A percentile compares a stretch with the other conserved stretches of the same genome.
These are phyloP conservation scores for Botrytis byssoidea DNA, from an alignment of 2,329 filamentous ascomycete species.

Conservation along the genomic window DNA sequence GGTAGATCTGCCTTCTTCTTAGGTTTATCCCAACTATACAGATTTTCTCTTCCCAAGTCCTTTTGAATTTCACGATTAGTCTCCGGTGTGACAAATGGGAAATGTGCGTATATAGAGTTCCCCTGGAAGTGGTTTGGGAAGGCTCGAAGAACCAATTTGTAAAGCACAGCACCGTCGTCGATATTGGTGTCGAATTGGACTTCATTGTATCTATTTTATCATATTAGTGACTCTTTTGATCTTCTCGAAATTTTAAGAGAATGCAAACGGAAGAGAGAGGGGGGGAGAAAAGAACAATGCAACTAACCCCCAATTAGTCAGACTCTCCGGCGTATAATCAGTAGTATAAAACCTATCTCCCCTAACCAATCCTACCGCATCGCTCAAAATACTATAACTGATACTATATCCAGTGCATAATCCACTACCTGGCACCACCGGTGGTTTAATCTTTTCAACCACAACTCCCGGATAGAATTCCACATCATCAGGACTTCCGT, in stretches of 20 bases:
- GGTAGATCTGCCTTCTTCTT: slow-evolving; percentile 22
- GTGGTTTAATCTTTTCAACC: slow-evolving; percentile 55
- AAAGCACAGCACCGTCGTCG: slow-evolving; percentile 78
- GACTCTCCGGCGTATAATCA: slow-evolving; percentile 55
- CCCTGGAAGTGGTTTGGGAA: slow-evolving; percentile 75
- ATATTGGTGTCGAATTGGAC: slow-evolving; percentile 42
- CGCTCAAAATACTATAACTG: slow-evolving; percentile 56
- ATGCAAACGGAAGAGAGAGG: background rate
- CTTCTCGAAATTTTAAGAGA: background rate
- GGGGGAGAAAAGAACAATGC: slow-evolving; percentile 40
- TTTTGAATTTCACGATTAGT: slow-evolving; percentile 71
- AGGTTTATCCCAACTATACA: slow-evolving; percentile 34
- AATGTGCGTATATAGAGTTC: slow-evolving; percentile 75
- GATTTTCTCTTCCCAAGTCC: slow-evolving; percentile 46
- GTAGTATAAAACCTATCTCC: slow-evolving; percentile 57
- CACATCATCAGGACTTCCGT: slow-evolving; percentile 57
- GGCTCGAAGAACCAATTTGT: slow-evolving; percentile 74
- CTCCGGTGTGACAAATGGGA: slow-evolving; percentile 57
- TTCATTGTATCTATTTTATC: slow-evolving; percentile 9
- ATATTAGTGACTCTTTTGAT: background rate
- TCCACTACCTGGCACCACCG: slow-evolving; percentile 51
- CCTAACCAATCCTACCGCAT: slow-evolving; percentile 58
- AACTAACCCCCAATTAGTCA: slow-evolving; percentile 77
- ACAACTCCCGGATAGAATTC: slow-evolving; percentile 70
- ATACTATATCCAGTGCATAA: slow-evolving; percentile 54